These are phyloP conservation scores for Citrullus colocynthis DNA, from an alignment of 306 rosid genomes.

Conservation along the genomic window DNA sequence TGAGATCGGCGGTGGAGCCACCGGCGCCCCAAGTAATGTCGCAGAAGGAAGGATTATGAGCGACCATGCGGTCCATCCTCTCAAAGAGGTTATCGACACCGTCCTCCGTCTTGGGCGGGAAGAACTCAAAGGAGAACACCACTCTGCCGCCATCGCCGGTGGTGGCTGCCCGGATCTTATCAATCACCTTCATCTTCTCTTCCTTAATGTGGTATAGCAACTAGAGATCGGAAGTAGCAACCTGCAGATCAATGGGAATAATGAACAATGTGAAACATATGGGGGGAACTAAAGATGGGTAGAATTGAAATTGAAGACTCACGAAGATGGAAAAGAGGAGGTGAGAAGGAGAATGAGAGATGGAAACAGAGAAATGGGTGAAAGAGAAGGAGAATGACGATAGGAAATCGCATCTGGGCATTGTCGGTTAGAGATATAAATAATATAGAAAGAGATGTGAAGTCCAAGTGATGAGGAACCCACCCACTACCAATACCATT, in stretches of 20 bases:
- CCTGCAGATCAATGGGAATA: not conserved
- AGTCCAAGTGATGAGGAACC: not conserved
- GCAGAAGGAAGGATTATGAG: constrained; percentile 79
- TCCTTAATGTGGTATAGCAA: not conserved
- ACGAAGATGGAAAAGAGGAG: not conserved
- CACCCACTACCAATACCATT: not conserved
- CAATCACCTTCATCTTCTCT: constrained; percentile 58
- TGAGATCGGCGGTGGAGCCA: constrained; percentile 86
- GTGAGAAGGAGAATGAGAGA: not conserved
- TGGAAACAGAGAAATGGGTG: not conserved
- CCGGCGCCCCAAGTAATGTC: constrained; percentile 99
- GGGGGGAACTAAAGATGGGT: not conserved
- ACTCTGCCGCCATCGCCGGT: constrained; percentile 39
- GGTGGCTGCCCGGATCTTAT: constrained; percentile 46
- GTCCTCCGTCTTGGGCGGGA: constrained; percentile 93
- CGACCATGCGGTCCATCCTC: constrained; percentile 96
- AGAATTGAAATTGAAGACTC: not conserved
- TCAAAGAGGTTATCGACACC: constrained; percentile 86
- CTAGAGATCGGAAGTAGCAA: not conserved
- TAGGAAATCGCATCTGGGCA: not conserved
- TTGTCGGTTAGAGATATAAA: not conserved
- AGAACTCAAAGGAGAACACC: constrained; percentile 84
- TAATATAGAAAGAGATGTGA: not conserved
- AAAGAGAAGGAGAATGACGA: not conserved
- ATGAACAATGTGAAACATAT: not conserved